Conservation (phyloP, 225 moss, liverwort and hornwort genomes). For the Sphagnum tenellum region DNA sequence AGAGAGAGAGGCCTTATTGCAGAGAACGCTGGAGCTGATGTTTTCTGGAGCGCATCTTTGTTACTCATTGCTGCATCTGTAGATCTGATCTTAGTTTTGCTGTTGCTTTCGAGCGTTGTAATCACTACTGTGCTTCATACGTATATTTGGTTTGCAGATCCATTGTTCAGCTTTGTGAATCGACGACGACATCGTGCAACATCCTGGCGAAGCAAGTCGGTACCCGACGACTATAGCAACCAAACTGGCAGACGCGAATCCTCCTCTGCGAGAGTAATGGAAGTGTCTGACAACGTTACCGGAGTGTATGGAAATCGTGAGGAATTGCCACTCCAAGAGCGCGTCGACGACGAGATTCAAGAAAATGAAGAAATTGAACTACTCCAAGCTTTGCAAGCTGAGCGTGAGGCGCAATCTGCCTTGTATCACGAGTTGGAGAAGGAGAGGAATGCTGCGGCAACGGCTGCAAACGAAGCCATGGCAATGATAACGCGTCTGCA, state of each 20-base stretch:
- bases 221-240: no score
- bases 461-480: conserved; percentile 74
- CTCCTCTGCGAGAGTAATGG: no score
- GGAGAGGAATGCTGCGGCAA: conserved; percentile 69
- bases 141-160: conserved; percentile 19
- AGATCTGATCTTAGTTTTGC: conserved; percentile 14
- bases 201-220: no score
- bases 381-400: conserved; percentile 30
- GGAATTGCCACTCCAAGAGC: background rate
- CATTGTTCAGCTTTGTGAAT: conserved; percentile 14
- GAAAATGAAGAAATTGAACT: conserved; percentile 21
- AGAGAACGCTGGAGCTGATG: background rate
- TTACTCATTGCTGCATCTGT: conserved; percentile 11
- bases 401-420: conserved; percentile 34
- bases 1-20: conserved; percentile 5
- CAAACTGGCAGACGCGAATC: no score
- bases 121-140: conserved; percentile 21
- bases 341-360: conserved; percentile 1
- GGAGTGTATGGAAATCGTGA: background rate
- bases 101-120: conserved; percentile 14
- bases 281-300: no score
- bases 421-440: conserved; percentile 67
- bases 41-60: conserved; percentile 5
- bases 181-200: background rate
- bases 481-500: conserved; percentile 87